Evolutionary conservation across 495 filamentous ascomycete species (phyloP), one percentile per base, ranked within the genome.

Genomic region (Xylaria acuta): DNA sequence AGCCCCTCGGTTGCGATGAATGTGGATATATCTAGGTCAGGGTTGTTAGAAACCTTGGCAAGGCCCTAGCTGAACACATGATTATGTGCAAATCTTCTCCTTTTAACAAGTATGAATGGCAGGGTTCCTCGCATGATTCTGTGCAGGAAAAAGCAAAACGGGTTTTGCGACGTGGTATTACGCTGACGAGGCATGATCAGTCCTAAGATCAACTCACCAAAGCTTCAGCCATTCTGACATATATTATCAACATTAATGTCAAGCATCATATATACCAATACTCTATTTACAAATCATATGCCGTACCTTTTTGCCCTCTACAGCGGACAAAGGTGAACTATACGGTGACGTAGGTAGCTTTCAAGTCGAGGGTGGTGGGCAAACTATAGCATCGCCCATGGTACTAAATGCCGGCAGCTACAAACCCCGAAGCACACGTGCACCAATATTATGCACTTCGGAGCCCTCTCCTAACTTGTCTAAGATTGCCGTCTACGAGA

Each of bases 11-110:
- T 22, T 60, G n/a, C 20, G 14, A 30, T 3, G 9, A 43, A 40
- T 25, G 60, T 64, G 60, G 36, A 64, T 43, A 64, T 27, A 18
- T 41, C 60, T 16, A 9, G 38, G 60, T 30, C 38, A 27, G 11
- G 60, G 36, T 64, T 43, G 12, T 25, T 12, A 18, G 38, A 27
- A 20, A 27, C 5, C 38, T 27, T 22, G 60, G 25, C 60, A 43
- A 8, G 36, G 38, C 60, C 58, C 38, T 27, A 64, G 36, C 60
- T 43, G 38, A 64, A 64, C 36, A 65, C 40, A 65, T 49, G 63
- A 47, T 65, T 27, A 65, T 65, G 41, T 34, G 25, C 63, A 34
- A 20, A 32, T 22, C 40, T 47, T 1, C 3, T 16, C 22, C 40
- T 6, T 65, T 47, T 49, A 27, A 49, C 11, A 34, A 25, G 25